Evolutionary conservation across 2,329 filamentous ascomycete genomes (phyloP), one percentile per base, ranked within the genome.

Genomic region (Ophiostoma piceae): DNA sequence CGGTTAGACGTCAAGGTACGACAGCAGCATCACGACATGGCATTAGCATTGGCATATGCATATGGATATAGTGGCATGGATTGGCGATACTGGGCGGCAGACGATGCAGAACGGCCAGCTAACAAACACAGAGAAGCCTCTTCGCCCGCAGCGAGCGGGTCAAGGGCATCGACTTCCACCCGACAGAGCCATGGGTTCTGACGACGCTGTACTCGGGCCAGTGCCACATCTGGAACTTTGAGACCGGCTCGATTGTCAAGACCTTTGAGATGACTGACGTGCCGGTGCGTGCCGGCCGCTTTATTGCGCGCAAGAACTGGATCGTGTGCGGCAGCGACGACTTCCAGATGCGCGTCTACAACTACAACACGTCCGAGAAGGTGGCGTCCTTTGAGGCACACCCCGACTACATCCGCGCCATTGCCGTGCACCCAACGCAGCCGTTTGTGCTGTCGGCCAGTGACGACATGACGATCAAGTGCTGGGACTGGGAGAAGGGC

Each of bases 341-440:
- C 82, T 99, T 96, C 82, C 83, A 84, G 75, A 76, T 83, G 66
- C 69, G 74, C 43, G 66, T 73, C 43, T 70, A 73, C 71, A 98
- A 99, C 84, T 99, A 98, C 86, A 98, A 99, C 83, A 99, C 95
- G 69, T 96, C 92, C 72, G 95, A 99, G 82, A 98, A 97, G 87
- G 95, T 98, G 77, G 94, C 93, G 69, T 92, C 92, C 19, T 98
- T 97, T 80, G 94, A 98, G 82, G 94, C 94, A 68, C 95, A 99
- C 79, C 95, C 95, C 72, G 95, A 99, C 81, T 99, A 99, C 78
- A 98, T 99, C 78, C 92, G 95, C 76, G 94, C 95, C 67, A 97
- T 99, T 75, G 92, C 90, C 73, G 92, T 99, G 51, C 95, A 99
- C 79, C 95, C 95, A 14, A 39, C 72, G 68, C 93, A 97, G 78